Conservation (phyloP, 176 grass and related monocot species). For the Carex kokanica region DNA sequence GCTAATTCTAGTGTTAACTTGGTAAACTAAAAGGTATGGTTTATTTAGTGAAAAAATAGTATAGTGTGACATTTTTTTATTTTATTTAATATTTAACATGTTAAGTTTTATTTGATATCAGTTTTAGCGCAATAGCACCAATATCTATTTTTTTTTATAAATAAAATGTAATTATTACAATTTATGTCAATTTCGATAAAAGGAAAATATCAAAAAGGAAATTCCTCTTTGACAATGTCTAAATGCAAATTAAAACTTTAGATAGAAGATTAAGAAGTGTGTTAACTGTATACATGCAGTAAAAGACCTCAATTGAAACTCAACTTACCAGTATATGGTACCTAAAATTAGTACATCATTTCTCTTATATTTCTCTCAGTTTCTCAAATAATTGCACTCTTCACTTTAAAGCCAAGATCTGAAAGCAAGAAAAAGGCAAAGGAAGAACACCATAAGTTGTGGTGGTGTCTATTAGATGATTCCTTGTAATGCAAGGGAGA, state of each 20-base stretch:
- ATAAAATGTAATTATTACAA: background rate
- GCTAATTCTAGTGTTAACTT: background rate
- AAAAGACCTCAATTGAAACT: background rate
- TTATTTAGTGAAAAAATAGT: background rate
- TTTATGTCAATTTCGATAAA: background rate
- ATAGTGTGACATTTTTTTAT: background rate
- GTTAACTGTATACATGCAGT: background rate
- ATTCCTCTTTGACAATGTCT: background rate
- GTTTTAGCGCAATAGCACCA: background rate
- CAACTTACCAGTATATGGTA: too few relatives aligned
- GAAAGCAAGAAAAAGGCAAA: conserved; percentile 15
- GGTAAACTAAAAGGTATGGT: background rate
- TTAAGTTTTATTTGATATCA: background rate
- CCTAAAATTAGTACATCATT: background rate
- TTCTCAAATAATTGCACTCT: conserved; percentile 18
- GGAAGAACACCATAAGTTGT: background rate
- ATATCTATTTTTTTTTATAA: background rate
- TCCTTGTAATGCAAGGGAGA: conserved; percentile 31
- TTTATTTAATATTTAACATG: background rate
- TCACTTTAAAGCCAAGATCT: conserved; percentile 18
- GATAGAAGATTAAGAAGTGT: background rate
- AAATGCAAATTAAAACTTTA: background rate
- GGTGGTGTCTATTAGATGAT: conserved; percentile 18
- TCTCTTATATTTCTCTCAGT: background rate
- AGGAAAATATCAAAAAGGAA: background rate